Base-by-base conservation (phyloP, 1,139 yeast species). In the Zygoascus sp. region DNA sequence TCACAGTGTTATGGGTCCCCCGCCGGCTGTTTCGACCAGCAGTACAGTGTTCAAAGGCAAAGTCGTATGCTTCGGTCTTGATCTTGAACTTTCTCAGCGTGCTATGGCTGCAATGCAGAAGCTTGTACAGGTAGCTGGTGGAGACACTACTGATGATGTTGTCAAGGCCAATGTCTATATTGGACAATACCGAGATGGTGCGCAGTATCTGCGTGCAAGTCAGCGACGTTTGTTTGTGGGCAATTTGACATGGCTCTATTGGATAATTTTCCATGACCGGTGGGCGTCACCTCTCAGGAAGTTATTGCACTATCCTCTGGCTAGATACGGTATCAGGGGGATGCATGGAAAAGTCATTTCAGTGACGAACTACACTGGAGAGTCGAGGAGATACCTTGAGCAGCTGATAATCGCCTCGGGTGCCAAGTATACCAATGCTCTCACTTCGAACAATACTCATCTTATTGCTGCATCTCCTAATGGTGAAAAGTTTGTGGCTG, bases 321-420 rank as follows among this genome's bases (percentile, higher is more conserved):
- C 84, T 1, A 58, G 62, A 37, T 64, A 65, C 11, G 80, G 80
- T 2, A 55, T 87, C 27, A 65, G 75, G 9, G 78, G 71, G 8
- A 74, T 86, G 71, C 66, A 70, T 20, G 72, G 75, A 13, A 64
- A 79, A 38, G 67, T 72, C 11, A 76, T 88, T 8, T 75, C 89
- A 3, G 76, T 87, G 5, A 82, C 97, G 0, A 87, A 87, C 58
- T 89, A 86, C 60, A 77, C 85, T 20, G 97, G 97, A 0, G 94
- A 84, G 57, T 84, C 95, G 0, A 70, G 98, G 37, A 67, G 70
- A 17, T 90, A 87, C 58, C 67, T 92, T 32, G 79, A 81, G 42
- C 73, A 73, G 44, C 68, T 92, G n/a, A 77, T 85, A 7, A 70
- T 73, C 13, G 72, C 82, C 0, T 63, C 87, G 58, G 97, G 97